phyloP scores from a whole-genome alignment of 2,329 filamentous ascomycete genomes.

The Davidsoniella eucalypti region DNA sequence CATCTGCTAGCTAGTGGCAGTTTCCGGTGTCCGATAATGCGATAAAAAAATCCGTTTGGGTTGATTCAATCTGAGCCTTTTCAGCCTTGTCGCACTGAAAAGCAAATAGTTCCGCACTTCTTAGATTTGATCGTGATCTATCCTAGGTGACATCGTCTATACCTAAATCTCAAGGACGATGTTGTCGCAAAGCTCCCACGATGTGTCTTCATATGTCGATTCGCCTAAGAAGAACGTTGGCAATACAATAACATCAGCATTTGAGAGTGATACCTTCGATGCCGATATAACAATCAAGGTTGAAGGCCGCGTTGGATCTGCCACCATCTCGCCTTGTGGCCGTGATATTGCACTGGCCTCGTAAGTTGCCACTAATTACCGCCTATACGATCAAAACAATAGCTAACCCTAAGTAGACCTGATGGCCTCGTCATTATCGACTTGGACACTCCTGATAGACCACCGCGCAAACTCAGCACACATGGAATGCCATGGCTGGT shows the following conservation, averaged over 20 bases:
- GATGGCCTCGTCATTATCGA: constrained; percentile 85
- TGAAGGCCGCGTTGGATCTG: constrained; percentile 67
- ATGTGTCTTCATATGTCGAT: constrained; percentile 18
- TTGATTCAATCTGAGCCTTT: too few species aligned
- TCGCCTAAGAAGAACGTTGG: constrained; percentile 31
- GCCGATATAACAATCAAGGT: constrained; percentile 72
- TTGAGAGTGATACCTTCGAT: constrained; percentile 77
- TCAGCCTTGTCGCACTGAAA: too few species aligned
- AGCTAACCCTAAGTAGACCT: constrained; percentile 30
- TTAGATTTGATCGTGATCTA: too few species aligned
- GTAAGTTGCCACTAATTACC: constrained; percentile 23
- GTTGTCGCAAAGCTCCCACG: not conserved
- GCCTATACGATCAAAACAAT: not conserved
- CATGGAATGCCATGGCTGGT: constrained; percentile 89
- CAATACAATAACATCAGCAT: constrained; percentile 49
- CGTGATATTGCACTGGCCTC: constrained; percentile 82
- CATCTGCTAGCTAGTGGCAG: too few species aligned
- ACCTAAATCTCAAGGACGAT: too few species aligned
- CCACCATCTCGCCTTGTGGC: constrained; percentile 82
- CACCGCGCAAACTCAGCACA: constrained; percentile 63
- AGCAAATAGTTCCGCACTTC: too few species aligned
- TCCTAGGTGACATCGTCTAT: too few species aligned
- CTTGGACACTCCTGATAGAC: constrained; percentile 74
- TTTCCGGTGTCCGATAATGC: too few species aligned
- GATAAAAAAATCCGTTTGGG: too few species aligned